Conservation (phyloP, 306 rosid species). For the Castanopsis chinensis region DNA sequence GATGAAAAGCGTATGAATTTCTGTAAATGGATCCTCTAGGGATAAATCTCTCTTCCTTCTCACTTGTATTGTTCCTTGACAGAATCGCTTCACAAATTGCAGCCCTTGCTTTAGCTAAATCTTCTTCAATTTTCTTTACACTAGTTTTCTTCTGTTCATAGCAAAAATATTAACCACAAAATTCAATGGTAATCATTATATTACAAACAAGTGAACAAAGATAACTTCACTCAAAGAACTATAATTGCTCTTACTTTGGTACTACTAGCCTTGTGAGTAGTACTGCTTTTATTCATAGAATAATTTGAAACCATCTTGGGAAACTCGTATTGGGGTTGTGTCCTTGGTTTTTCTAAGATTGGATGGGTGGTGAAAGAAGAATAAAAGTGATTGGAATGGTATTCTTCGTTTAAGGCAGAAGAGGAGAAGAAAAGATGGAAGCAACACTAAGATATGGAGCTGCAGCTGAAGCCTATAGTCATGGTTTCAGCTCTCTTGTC, state of each 20-base stretch:
- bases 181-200: background rate
- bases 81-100: constrained; percentile 35
- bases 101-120: constrained; percentile 39
- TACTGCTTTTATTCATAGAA: background rate
- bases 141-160: constrained; percentile 11
- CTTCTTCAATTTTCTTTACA: constrained; percentile 33
- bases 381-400: constrained; percentile 1
- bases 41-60: constrained; percentile 28
- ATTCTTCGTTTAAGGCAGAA: background rate
- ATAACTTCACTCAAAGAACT: background rate
- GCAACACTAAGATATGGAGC: background rate
- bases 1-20: constrained; percentile 49
- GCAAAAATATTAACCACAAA: background rate
- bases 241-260: constrained; percentile 5
- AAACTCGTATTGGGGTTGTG: constrained; percentile 2
- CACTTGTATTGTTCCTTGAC: constrained; percentile 22
- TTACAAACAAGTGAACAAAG: background rate
- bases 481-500: constrained; percentile 3
- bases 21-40: constrained; percentile 58
- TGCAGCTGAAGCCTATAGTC: constrained; percentile 2
- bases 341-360: background rate
- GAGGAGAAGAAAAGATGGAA: constrained; percentile 3
- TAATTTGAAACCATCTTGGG: background rate
- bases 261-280: background rate
- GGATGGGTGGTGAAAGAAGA: constrained; percentile 6